Evolutionary conservation across 495 filamentous ascomycete genomes (phyloP).

Genomic region (Chlorociboria aeruginascens): DNA sequence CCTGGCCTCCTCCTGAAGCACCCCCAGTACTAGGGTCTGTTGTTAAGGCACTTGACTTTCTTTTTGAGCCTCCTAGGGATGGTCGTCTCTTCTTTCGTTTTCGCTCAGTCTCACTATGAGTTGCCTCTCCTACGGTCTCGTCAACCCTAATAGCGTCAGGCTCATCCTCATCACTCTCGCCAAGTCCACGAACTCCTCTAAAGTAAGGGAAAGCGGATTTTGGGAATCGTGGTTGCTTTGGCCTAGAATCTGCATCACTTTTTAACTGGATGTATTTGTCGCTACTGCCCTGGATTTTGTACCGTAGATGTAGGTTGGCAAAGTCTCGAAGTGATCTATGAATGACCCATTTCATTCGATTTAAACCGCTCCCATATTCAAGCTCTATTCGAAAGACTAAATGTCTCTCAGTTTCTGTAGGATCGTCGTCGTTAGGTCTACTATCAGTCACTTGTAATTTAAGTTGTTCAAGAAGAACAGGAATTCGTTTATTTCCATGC

Average conservation of each 20-base stretch:
- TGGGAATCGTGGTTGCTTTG: constrained; percentile 79
- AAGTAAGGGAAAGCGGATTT: constrained; percentile 86
- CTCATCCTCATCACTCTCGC: constrained; percentile 75
- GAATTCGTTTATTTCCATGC: constrained; percentile 87
- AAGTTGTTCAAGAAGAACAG: constrained; percentile 88
- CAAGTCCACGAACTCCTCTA: constrained; percentile 66
- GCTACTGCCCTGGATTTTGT: constrained; percentile 70
- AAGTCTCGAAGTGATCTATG: constrained; percentile 80
- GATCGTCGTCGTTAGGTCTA: constrained; percentile 23
- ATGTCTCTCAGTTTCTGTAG: constrained; percentile 60
- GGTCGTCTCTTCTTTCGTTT: constrained; percentile 50
- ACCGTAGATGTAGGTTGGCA: constrained; percentile 83
- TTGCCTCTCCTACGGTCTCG: constrained; percentile 36
- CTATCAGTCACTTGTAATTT: constrained; percentile 81
- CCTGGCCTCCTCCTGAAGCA: constrained; percentile 23
- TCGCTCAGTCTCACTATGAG: constrained; percentile 28
- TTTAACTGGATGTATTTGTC: constrained; percentile 64
- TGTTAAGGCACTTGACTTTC: constrained; percentile 43
- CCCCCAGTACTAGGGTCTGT: constrained; percentile 19
- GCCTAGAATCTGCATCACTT: constrained; percentile 37
- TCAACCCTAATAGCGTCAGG: constrained; percentile 29
- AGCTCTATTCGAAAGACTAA: constrained; percentile 81
- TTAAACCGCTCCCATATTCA: constrained; percentile 91
- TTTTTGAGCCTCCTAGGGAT: constrained; percentile 38
- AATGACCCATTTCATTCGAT: constrained; percentile 95